These are phyloP conservation scores for Halenospora varia DNA, from an alignment of 495 filamentous ascomycete genomes.

Conservation along the genomic window DNA sequence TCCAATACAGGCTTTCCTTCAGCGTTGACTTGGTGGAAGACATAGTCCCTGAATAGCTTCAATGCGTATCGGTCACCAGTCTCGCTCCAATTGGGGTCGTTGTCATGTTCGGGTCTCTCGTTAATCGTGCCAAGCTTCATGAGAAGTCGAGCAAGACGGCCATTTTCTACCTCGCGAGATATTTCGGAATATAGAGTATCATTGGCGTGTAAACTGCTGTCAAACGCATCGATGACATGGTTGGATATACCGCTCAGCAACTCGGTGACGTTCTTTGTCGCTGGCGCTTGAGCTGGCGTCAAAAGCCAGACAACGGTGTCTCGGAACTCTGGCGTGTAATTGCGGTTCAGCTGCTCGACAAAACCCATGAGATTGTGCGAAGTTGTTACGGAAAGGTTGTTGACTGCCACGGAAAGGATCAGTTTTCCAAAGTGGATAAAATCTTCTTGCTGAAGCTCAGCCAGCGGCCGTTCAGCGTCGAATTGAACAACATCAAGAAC, in stretches of 20 bases:
- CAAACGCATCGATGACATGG: slow-evolving; percentile 65
- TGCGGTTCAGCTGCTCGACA: slow-evolving; percentile 66
- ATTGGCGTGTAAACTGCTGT: slow-evolving; percentile 67
- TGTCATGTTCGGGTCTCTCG: slow-evolving; percentile 81
- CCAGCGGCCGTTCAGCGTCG: slow-evolving; percentile 58
- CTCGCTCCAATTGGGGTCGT: slow-evolving; percentile 75
- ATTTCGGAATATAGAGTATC: slow-evolving; percentile 71
- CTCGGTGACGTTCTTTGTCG: slow-evolving; percentile 67
- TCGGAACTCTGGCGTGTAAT: slow-evolving; percentile 69
- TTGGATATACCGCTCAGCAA: slow-evolving; percentile 72
- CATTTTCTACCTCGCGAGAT: slow-evolving; percentile 82
- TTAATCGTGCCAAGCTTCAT: slow-evolving; percentile 81
- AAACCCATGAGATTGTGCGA: slow-evolving; percentile 44
- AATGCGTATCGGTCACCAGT: slow-evolving; percentile 85
- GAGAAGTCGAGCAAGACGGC: slow-evolving; percentile 75
- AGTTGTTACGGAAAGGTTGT: slow-evolving; percentile 41
- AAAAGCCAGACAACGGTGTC: slow-evolving; percentile 77
- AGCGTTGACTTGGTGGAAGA: slow-evolving; percentile 91
- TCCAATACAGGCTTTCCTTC: slow-evolving; percentile 76
- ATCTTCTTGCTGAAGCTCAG: slow-evolving; percentile 83
- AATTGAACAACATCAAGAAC: slow-evolving; percentile 83
- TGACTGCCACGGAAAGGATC: slow-evolving; percentile 71
- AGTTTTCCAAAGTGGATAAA: slow-evolving; percentile 81
- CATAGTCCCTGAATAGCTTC: slow-evolving; percentile 93
- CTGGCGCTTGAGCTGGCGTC: slow-evolving; percentile 37